Evolutionary conservation across 2,329 filamentous ascomycete genomes (phyloP).

Genomic region (Acrocalymma vagum): DNA sequence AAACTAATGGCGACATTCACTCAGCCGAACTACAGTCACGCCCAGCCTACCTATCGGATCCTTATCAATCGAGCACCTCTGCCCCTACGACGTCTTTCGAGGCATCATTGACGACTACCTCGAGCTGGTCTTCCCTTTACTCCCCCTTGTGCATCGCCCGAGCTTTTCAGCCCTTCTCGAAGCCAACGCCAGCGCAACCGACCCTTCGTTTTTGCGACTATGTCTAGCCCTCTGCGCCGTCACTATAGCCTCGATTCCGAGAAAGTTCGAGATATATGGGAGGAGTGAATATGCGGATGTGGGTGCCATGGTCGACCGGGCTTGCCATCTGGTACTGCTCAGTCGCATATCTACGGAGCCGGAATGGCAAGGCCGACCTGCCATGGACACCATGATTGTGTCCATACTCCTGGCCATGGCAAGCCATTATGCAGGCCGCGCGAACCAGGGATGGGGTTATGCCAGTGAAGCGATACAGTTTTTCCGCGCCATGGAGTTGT

Average conservation of each 20-base stretch:
- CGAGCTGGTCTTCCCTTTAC: constrained; percentile 19
- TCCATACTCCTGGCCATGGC: constrained; percentile 21
- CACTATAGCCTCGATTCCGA: constrained; percentile 20
- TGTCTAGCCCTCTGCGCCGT: constrained; percentile 20
- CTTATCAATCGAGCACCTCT: constrained; percentile 17
- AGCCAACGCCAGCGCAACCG: constrained; percentile 5
- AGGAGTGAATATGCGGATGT: constrained; percentile 11
- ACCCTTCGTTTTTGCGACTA: constrained; percentile 19
- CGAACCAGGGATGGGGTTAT: constrained; percentile 23
- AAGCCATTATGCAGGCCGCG: constrained; percentile 16
- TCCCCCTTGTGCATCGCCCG: constrained; percentile 19
- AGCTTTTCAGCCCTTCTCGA: constrained; percentile 19
- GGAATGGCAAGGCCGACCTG: constrained; percentile 18
- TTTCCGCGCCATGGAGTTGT: constrained; percentile 19
- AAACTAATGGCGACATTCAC: neutral
- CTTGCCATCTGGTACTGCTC: constrained; percentile 18
- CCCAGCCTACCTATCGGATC: constrained; percentile 7
- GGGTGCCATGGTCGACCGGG: constrained; percentile 17
- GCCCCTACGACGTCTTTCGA: constrained; percentile 12
- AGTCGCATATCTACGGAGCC: constrained; percentile 14
- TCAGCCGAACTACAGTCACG: neutral
- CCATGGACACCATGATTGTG: constrained; percentile 16
- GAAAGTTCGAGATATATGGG: constrained; percentile 17
- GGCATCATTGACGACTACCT: constrained; percentile 21
- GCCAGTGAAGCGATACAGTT: constrained; percentile 23